Conservation (phyloP, 192 early-diverging fungal genomes). For the Entomortierella lignicola region DNA sequence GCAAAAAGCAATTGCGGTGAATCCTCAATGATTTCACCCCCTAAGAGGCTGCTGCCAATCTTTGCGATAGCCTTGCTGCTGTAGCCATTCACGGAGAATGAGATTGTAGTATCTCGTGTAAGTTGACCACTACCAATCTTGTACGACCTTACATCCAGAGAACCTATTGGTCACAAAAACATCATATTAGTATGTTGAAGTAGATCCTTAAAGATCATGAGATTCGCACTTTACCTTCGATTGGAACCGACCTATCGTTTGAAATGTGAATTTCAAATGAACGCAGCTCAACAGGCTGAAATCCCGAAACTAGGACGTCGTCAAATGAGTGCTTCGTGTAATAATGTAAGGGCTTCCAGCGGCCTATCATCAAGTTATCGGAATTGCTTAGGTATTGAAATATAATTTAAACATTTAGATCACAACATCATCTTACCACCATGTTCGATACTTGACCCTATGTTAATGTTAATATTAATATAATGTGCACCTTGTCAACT, state of each 20-base stretch:
- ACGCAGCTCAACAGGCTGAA: not conserved
- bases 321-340: slow-evolving; percentile 31
- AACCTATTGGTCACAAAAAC: slow-evolving; percentile 2
- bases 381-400: too few species aligned
- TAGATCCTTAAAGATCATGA: too few species aligned
- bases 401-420: not conserved
- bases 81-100: slow-evolving; percentile 6
- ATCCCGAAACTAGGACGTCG: slow-evolving; percentile 25
- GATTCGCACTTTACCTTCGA: slow-evolving; percentile 1
- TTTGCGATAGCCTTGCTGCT: not conserved
- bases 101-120: not conserved
- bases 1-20: not conserved
- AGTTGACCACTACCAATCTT: not conserved
- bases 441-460: slow-evolving; percentile 52
- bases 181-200: too few species aligned
- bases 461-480: too few species aligned
- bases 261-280: slow-evolving; percentile 20
- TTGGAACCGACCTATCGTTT: not conserved
- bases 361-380: slow-evolving; percentile 19
- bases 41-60: not conserved
- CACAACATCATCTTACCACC: slow-evolving; percentile 4
- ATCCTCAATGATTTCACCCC: not conserved
- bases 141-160: not conserved
- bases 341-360: slow-evolving; percentile 45
- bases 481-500: too few species aligned